Base-by-base conservation (phyloP, 1,284 basidiomycete genomes). In the Calocybe gambosa region DNA sequence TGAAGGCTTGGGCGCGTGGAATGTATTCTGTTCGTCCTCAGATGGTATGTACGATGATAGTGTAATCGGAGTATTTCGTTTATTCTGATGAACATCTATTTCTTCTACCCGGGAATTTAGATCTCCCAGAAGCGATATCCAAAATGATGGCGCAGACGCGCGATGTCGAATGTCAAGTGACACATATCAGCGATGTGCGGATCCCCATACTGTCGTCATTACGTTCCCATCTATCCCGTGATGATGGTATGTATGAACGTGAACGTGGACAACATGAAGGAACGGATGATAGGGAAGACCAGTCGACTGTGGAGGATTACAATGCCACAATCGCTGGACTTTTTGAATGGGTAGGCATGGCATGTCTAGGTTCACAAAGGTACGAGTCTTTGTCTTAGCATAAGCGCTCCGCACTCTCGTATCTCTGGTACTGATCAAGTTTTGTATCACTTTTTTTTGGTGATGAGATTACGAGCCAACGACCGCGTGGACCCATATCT, bases 271-370 rank as follows among this genome's bases (percentile, higher is more conserved):
- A 19, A 34, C 25, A 9, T 26, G 9, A 26, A 29, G 31, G 20
- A 8, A 23, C 38, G 1, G 44, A 39, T 6, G 54, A 56, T 13
- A 43, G 39, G 6, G 54, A 56, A 12, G 49, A 60, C 6, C 57
- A 59, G 4, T 73, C 75, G 8, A 56, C 50, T 7, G 21, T 54
- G n/a, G 71, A 75, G 40, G 78, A 80, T 43, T 78, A 77, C 71
- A 60, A 72, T 13, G 65, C 68, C 10, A 63, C 66, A 2, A 62
- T 76, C 33, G 58, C 61, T 2, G 61, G 57, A 1, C 60, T 85
- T 12, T 80, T 82, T 45, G 85, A 86, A 58, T 87, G 84, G 84
- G 68, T 78, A 12, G 85, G 82, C 2, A 73, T 87, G 74, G 80
- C 77, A 20, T 56, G 62, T 38, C 55, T 75, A 8, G 68, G 68